Percentiles rank a stretch among this genome's conserved stretches.
Conservation (phyloP, 1,284 basidiomycete genomes). For the Trichosporon sp. region DNA sequence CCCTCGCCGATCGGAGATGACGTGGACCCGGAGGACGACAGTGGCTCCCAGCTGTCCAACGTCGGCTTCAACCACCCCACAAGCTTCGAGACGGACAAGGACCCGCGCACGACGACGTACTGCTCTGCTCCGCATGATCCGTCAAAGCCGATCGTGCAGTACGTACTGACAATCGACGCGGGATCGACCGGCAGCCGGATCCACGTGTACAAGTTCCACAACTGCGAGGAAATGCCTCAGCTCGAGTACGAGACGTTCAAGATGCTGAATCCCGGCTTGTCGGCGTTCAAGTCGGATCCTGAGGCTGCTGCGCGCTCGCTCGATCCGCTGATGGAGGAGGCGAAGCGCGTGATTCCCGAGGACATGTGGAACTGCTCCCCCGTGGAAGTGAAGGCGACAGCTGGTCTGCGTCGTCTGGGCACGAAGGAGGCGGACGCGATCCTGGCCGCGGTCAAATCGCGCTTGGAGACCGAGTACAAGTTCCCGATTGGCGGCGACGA, state of each 20-base stretch:
- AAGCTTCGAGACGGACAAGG: constrained; percentile 44
- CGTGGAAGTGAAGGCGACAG: constrained; percentile 90
- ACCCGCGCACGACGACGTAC: constrained; percentile 46
- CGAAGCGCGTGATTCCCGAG: constrained; percentile 68
- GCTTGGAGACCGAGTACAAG: constrained; percentile 63
- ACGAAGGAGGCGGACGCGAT: constrained; percentile 65
- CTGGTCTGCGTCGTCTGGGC: constrained; percentile 76
- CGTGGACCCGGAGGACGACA: constrained; percentile 14
- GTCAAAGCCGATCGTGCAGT: constrained; percentile 64
- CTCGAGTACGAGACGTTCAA: constrained; percentile 94
- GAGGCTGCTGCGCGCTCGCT: constrained; percentile 71
- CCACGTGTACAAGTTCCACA: constrained; percentile 96
- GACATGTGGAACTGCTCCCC: constrained; percentile 69
- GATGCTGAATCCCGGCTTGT: constrained; percentile 75
- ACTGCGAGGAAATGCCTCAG: constrained; percentile 69
- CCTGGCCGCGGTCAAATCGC: constrained; percentile 64
- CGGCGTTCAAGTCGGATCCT: constrained; percentile 58
- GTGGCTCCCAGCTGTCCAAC: constrained; percentile 10
- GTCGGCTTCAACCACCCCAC: constrained; percentile 23
- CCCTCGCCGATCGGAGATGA: background rate
- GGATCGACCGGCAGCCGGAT: constrained; percentile 95
- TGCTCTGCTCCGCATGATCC: constrained; percentile 59
- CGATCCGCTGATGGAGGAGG: constrained; percentile 74
- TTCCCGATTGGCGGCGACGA: constrained; percentile 62
- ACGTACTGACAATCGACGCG: constrained; percentile 95